Percentiles rank a stretch among this genome's conserved stretches.
Conservation (phyloP, 345 rosid genomes). For the Lepidium didymum region DNA sequence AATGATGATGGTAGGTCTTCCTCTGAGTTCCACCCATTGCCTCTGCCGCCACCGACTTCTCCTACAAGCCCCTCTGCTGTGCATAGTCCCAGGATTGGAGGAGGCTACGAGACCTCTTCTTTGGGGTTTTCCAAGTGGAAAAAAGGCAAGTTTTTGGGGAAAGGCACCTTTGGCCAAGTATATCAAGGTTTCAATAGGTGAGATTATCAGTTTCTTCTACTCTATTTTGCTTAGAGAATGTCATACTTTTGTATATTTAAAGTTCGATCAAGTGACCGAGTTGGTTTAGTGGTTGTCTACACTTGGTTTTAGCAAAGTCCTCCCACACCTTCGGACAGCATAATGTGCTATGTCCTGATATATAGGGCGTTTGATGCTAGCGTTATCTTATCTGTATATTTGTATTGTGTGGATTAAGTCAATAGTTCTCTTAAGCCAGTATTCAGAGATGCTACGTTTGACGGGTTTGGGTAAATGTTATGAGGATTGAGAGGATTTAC, state of each 20-base stretch:
- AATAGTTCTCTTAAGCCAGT: background rate
- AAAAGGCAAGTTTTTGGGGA: conserved; percentile 83
- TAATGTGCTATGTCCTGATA: background rate
- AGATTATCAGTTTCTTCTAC: background rate
- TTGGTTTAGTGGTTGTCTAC: background rate
- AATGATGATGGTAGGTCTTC: conserved; percentile 53
- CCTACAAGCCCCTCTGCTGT: conserved; percentile 71
- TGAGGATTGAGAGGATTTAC: background rate
- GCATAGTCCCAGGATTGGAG: conserved; percentile 36
- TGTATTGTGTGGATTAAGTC: background rate
- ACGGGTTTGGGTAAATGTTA: background rate
- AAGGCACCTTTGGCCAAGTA: conserved; percentile 96
- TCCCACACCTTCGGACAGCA: background rate
- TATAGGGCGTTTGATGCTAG: conserved; percentile 3
- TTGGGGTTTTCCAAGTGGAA: conserved; percentile 59
- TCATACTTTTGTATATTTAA: background rate
- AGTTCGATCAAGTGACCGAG: background rate
- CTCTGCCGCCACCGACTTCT: conserved; percentile 94
- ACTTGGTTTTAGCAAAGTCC: background rate
- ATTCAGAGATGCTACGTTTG: background rate
- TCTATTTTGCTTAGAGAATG: background rate
- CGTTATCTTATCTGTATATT: conserved; percentile 3
- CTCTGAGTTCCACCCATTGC: conserved; percentile 69
- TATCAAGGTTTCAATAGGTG: conserved; percentile 94
- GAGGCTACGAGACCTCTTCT: conserved; percentile 30